Base-by-base conservation (phyloP, 371 early-diverging fungal genomes). In the Saksenaea vasiformis region DNA sequence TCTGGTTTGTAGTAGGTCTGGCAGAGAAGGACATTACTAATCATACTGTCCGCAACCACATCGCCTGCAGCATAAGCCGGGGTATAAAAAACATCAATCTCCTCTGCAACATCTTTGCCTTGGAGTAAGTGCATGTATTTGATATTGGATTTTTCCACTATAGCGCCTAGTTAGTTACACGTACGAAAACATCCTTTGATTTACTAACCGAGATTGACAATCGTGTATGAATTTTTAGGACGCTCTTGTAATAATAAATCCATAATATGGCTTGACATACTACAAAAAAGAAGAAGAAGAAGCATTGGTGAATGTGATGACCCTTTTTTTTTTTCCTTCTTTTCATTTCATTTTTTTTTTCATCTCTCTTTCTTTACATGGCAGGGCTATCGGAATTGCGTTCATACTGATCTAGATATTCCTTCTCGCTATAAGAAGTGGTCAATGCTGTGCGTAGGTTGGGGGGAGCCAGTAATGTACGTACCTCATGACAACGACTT, bases 401-500 rank as follows among this genome's bases (percentile, higher is more conserved):
- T 58, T 79, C 74, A 39, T 68, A 60, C 27, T 72, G 65, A 31
- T 79, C 75, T 13, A 74, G 56, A 15, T 70, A 75, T 51, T 82
- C 79, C 28, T 69, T 65, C 60, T 79, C 82, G 59, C 79, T 80
- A 61, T 17, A 24, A 58, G n/a, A 9, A 5, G 7, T 11, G 13
- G 24, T 44, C 31, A 44, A 19, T 15, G 4, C 14, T 26, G 24
- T 14, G n/a, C n/a, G n/a, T n/a, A n/a, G n/a, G n/a, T n/a, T n/a
- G n/a, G n/a, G n/a, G n/a, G n/a, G n/a, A n/a, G n/a, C n/a, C n/a
- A n/a, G n/a, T n/a, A n/a, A n/a, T n/a, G 10, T 39, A 22, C 10
- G 54, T 73, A 77, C 67, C 84, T 81, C 84, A 87, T 85, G 8
- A 87, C 73, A 27, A 87, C 87, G 9, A 87, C 82, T 57, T 82